Percentiles rank a stretch among this genome's conserved stretches.
phyloP scores from a whole-genome alignment of 805 yeast species.

The Jamesozyma lodderae region DNA sequence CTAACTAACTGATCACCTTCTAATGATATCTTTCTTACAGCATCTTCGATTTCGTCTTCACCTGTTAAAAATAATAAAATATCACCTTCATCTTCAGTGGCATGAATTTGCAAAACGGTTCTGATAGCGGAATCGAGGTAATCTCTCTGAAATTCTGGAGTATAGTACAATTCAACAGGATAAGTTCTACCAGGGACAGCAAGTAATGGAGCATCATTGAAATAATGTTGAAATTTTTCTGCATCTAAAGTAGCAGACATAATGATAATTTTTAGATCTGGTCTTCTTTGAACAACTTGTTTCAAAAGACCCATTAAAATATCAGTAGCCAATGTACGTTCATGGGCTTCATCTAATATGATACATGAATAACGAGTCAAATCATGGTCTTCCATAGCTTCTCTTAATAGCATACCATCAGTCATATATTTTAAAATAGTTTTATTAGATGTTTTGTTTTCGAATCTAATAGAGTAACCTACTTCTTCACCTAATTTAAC shows the following conservation, averaged over 20 bases:
- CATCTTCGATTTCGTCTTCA: constrained; percentile 97
- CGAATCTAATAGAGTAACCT: constrained; percentile 92
- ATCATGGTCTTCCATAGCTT: constrained; percentile 94
- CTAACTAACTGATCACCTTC: constrained; percentile 85
- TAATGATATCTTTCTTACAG: constrained; percentile 75
- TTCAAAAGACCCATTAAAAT: constrained; percentile 91
- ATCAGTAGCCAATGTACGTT: constrained; percentile 93
- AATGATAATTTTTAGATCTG: constrained; percentile 82
- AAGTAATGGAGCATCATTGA: constrained; percentile 82
- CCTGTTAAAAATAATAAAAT: constrained; percentile 82
- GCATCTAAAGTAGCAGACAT: constrained; percentile 99
- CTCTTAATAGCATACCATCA: constrained; percentile 95
- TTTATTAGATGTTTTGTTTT: constrained; percentile 70
- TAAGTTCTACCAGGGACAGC: constrained; percentile 98
- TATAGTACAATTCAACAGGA: constrained; percentile 94
- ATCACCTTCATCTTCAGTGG: constrained; percentile 92
- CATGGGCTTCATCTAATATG: constrained; percentile 96
- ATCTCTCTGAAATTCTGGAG: constrained; percentile 94
- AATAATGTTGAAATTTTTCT: constrained; percentile 85
- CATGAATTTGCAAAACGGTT: constrained; percentile 93
- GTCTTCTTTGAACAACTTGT: constrained; percentile 68
- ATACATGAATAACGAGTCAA: constrained; percentile 76
- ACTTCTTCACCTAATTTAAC: constrained; percentile 88
- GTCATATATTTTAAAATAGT: constrained; percentile 94
- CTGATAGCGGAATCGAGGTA: constrained; percentile 91